Conservation (phyloP, 306 rosid genomes). For the Corylus heterophylla region DNA sequence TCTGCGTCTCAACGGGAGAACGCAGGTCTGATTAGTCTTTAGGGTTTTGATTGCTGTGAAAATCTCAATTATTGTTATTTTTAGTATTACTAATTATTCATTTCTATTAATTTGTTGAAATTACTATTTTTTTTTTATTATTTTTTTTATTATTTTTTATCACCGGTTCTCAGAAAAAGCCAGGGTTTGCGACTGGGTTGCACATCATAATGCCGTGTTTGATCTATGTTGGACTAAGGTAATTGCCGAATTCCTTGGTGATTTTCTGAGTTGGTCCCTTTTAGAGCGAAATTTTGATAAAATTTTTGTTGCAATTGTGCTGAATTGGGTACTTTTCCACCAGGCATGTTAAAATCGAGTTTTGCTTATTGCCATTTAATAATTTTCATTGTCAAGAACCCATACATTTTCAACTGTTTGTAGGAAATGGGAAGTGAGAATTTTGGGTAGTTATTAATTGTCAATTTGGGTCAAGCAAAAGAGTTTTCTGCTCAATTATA, state of each 20-base stretch:
- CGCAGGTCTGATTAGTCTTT: slow-evolving; percentile 44
- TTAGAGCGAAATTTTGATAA: neutral
- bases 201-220: slow-evolving; percentile 84
- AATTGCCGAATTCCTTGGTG: neutral
- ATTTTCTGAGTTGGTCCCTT: neutral
- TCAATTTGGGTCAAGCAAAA: neutral
- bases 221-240: slow-evolving; percentile 93
- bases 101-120: neutral
- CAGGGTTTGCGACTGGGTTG: slow-evolving; percentile 65
- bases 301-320: neutral
- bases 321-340: neutral
- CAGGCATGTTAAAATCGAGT: neutral
- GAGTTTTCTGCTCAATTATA: neutral
- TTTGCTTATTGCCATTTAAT: neutral
- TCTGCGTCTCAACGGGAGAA: slow-evolving; percentile 47
- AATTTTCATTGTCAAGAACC: neutral
- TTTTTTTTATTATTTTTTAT: neutral
- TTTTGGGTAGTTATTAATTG: neutral
- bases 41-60: neutral
- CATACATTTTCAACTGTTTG: neutral
- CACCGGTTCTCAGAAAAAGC: slow-evolving; percentile 49
- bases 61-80: neutral
- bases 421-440: neutral
- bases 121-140: no score
- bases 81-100: neutral